Evolutionary conservation across 495 filamentous ascomycete species (phyloP), one percentile per base, ranked within the genome.

Genomic region (Tuber indicum): DNA sequence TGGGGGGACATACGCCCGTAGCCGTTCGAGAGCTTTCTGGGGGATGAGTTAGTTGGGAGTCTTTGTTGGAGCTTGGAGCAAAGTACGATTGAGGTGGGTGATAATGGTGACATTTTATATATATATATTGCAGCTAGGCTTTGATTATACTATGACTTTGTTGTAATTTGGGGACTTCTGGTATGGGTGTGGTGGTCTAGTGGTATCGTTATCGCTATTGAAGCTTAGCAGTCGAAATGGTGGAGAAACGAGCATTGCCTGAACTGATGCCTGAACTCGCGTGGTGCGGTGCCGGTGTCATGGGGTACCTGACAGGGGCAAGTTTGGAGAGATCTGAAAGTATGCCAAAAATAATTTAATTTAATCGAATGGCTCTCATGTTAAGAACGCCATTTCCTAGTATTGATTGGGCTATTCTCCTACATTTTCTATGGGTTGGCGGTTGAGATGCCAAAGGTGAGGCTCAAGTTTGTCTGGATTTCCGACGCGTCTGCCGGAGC

Each of bases 1-100:
- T 36, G 89, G 90, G n/a, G 90, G 87, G 44, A 83, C 81, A 84
- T 91, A 97, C 58, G 89, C 87, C 79, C 92, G 88, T 44, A 97
- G 87, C 71, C 93, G 90, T 7, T 66, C 58, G 26, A 66, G 58
- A 66, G 58, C 58, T 36, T 66, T 66, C 58, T 66, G 26, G 58
- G 52, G 58, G n/a, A 14, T 5, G 1, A 26, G 58, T 66, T 66
- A 66, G 58, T 36, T 66, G 58, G 26, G 58, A 36, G 36, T 36
- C 12, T 36, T 36, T 16, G 58, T 36, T 4, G 3, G 26, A 6
- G 26, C 5, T 32, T 66, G 58, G 58, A 26, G 14, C 26, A 36
- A 66, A 66, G 58, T 66, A 66, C 58, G 36, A 19, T 66, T 36
- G 58, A 66, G 58, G 3, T 32, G 5, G 58, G 58, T 32, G 58